Evolutionary conservation across 768 basidiomycete genomes (phyloP), one percentile per base, ranked within the genome.

Genomic region (Chalciporus pseudorubinellus): DNA sequence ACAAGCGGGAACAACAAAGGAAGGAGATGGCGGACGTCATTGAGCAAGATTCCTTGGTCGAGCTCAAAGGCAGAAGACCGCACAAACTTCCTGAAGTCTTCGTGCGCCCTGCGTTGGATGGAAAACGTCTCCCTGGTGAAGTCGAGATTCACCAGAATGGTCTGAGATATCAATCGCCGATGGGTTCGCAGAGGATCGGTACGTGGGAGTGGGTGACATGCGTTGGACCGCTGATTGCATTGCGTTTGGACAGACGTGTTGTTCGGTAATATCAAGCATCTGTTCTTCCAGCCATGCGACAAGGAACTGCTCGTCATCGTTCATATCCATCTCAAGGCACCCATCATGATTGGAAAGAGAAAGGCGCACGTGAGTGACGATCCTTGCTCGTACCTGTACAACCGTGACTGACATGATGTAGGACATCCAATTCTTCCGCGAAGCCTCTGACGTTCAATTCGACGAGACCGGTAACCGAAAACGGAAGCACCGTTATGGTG

Each of bases 391-490:
- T 40, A 12, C 14, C 14, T 24, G 29, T 19, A 19, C 51, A 26
- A 33, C 59, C 19, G 26, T 26, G 26, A 47, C 34, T 11, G 19
- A 28, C 28, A 43, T 43, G 47, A 43, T 47, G 19, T 55, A 95
- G 90, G 97, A 99, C 68, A 83, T 98, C 6, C 97, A 98, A 81
- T 98, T 99, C 70, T 94, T 90, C 76, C 89, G 95, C 9, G 97
- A 98, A 73, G 95, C 95, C 7, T 91, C 92, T 0, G 97, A 99
- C 59, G 91, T 95, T 24, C 91, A 95, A 57, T 98, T 98, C 63
- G 97, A 99, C 63, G 97, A 99, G 70, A 98, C 97, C 1, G 97
- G 97, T n/a, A 98, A 98, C 62, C 82, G 95, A 59, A 98, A 98
- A 70, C 83, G 95, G 48, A 94, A 97, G 69, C 90, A 94, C 61